Base-by-base conservation (phyloP, 225 moss, liverwort and hornwort species). In the Lunularia cruciata region DNA sequence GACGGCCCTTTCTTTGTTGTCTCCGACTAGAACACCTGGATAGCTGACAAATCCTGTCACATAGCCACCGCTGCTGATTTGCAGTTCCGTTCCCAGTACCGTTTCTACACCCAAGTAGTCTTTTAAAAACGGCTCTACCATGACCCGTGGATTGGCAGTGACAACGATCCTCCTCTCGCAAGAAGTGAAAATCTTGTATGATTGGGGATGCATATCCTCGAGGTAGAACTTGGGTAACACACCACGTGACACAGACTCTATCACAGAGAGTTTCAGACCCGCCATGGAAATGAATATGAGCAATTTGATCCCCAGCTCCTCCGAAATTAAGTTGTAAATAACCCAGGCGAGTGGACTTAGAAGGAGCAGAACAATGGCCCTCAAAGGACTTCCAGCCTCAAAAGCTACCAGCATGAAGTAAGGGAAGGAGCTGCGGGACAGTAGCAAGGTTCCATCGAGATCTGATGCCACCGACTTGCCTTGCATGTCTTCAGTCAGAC, bases 391-490 rank as follows among this genome's bases (percentile, higher is more conserved):
- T 0, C 93, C 93, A 0, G 90, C 93, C 30, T 94, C 93, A 33
- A 94, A 94, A 0, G 93, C 93, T 0, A 94, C 69, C 0, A 94
- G 76, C 89, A 94, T 89, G 57, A 91, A 94, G 23, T 90, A 94
- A 0, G 93, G 90, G 8, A 94, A 94, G 0, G 90, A 86, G 67
- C 87, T 86, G 12, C 88, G 76, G 8, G 89, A 84, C 0, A 88
- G 67, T 0, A 94, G 73, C 0, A 94, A 71, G 0, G 87, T 91
- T 13, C 93, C 93, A 61, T 94, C 93, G 0, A 94, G 64, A 52
- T 91, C 90, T 0, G 90, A 87, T 0, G 85, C 93, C 0, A 94
- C 57, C 0, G 71, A 67, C 40, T 82, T 77, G 14, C 56, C 73
- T 31, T 67, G 30, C 22, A 74, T 47, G 5, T 71, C 39, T 8